phyloP scores from a whole-genome alignment of 139 green algal genomes.

The Chlamydomonas applanata region DNA sequence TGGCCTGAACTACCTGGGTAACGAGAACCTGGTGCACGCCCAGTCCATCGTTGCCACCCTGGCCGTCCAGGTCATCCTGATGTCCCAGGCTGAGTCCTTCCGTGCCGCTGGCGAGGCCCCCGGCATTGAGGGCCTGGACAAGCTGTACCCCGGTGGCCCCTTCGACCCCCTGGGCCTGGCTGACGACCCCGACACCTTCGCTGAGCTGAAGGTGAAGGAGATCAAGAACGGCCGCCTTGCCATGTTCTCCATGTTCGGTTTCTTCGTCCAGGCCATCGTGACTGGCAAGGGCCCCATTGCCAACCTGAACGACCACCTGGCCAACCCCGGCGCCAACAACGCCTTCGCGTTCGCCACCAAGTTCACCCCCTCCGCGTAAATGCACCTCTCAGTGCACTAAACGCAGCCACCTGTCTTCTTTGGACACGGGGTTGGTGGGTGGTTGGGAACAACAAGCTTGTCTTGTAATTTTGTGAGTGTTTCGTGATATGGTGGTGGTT shows the following conservation, averaged over 20 bases:
- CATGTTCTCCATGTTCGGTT: slow-evolving; percentile 40
- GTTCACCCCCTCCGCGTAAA: slow-evolving; percentile 45
- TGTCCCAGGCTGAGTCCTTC: slow-evolving; percentile 78
- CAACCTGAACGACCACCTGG: slow-evolving; percentile 77
- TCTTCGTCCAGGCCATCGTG: slow-evolving; percentile 84
- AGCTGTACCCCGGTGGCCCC: slow-evolving; percentile 55
- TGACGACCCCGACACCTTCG: slow-evolving; percentile 92
- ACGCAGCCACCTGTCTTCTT: too few relatives aligned
- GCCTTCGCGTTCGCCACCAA: slow-evolving; percentile 64
- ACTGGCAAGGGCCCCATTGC: slow-evolving; percentile 44
- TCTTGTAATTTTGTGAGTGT: too few relatives aligned
- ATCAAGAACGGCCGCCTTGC: slow-evolving; percentile 48
- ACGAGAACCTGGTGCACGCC: slow-evolving; percentile 78
- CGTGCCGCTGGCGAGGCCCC: slow-evolving; percentile 57
- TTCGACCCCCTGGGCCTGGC: slow-evolving; percentile 93
- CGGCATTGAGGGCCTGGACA: slow-evolving; percentile 49
- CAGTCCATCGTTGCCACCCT: slow-evolving; percentile 90
- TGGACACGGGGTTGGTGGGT: too few relatives aligned
- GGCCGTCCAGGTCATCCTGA: slow-evolving; percentile 80
- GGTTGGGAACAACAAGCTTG: too few relatives aligned
- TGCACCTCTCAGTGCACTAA: not conserved
- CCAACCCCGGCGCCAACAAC: slow-evolving; percentile 69
- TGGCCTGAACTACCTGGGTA: slow-evolving; percentile 81
- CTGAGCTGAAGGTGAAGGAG: slow-evolving; percentile 78
- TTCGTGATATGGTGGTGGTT: too few relatives aligned